Evolutionary conservation across 139 green algal species (phyloP).

Genomic region (Edaphochlamys debaryana): DNA sequence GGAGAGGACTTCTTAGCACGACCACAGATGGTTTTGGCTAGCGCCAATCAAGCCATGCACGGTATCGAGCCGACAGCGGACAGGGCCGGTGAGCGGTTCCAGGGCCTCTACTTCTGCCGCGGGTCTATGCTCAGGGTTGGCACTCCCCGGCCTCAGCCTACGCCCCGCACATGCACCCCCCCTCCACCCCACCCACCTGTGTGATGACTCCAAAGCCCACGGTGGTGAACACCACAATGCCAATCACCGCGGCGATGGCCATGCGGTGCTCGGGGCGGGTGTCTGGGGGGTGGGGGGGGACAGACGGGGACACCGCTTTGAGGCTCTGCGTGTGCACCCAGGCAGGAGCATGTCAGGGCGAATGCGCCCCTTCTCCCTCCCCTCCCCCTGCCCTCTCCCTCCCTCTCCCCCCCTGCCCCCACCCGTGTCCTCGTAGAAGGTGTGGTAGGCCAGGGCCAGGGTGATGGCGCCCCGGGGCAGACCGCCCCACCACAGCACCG

Average conservation of each 20-base stretch:
- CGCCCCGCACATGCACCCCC: too few species aligned
- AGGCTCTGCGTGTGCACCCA: too few species aligned
- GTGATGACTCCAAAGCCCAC: slow-evolving; percentile 31
- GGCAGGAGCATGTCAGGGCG: background rate
- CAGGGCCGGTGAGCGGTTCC: too few species aligned
- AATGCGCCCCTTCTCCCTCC: background rate
- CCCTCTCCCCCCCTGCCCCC: background rate
- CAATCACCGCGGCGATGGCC: slow-evolving; percentile 30
- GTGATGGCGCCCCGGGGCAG: slow-evolving; percentile 46
- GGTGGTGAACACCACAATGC: slow-evolving; percentile 42
- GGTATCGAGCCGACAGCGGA: too few species aligned
- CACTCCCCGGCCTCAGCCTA: too few species aligned
- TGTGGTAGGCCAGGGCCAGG: slow-evolving; percentile 47
- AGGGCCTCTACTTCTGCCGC: too few species aligned
- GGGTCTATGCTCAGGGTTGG: too few species aligned
- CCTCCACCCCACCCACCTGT: too few species aligned
- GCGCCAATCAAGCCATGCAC: too few species aligned
- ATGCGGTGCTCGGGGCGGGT: background rate
- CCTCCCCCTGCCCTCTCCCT: background rate
- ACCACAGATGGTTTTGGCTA: too few species aligned
- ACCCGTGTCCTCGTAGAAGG: slow-evolving; percentile 37
- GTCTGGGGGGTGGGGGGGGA: background rate
- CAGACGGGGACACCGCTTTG: background rate
- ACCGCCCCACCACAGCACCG: slow-evolving; percentile 41
- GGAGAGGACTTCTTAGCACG: too few species aligned